These are phyloP conservation scores for Salix viminalis DNA, from an alignment of 345 rosid species.

Conservation along the genomic window DNA sequence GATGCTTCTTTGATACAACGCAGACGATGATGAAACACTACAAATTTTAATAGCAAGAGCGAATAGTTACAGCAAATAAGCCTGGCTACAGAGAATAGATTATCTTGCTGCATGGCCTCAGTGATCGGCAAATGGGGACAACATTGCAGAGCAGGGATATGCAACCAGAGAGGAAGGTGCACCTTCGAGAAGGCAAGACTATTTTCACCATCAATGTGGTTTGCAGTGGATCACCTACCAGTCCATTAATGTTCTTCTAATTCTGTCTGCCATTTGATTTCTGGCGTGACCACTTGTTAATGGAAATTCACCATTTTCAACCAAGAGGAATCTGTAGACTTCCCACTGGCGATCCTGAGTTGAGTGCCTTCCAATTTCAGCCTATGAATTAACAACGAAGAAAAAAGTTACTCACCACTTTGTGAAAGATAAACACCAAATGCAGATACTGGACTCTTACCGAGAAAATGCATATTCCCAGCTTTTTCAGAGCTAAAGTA, in stretches of 20 bases:
- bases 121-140: not conserved
- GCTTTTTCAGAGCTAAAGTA: conserved; percentile 18
- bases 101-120: not conserved
- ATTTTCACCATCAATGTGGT: not conserved
- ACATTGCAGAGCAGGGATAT: not conserved
- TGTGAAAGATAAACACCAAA: not conserved
- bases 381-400: conserved; percentile 3
- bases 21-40: not conserved
- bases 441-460: conserved; percentile 1
- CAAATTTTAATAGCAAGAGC: not conserved
- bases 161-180: not conserved
- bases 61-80: not conserved
- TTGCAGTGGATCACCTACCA: conserved; percentile 13
- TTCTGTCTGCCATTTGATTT: conserved; percentile 18
- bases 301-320: conserved; percentile 17
- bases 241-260: conserved; percentile 23
- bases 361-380: conserved; percentile 26
- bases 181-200: not conserved
- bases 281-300: conserved; percentile 9
- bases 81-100: not conserved
- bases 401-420: not conserved
- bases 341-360: conserved; percentile 26
- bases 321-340: conserved; percentile 29
- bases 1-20: conserved; percentile 1
- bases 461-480: conserved; percentile 26